Evolutionary conservation across 345 rosid genomes (phyloP).

Genomic region (Physaria fendleri): DNA sequence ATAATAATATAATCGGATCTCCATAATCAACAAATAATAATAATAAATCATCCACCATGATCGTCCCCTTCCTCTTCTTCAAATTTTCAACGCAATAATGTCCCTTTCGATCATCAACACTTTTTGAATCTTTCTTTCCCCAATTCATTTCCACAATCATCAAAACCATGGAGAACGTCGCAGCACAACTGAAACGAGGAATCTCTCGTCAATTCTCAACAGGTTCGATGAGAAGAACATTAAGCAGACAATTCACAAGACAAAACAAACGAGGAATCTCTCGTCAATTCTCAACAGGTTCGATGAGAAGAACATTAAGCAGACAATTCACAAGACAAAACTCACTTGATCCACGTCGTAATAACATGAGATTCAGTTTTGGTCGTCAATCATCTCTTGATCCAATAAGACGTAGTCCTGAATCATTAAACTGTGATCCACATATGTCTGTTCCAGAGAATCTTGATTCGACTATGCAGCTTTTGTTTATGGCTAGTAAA

Average conservation of each 20-base stretch:
- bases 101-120: conserved; percentile 16
- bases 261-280: too few species aligned
- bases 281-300: too few species aligned
- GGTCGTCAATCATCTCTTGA: conserved; percentile 84
- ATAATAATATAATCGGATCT: too few species aligned
- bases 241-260: too few species aligned
- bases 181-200: conserved; percentile 61
- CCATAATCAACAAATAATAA: too few species aligned
- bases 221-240: too few species aligned
- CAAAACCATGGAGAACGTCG: conserved; percentile 45
- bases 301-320: conserved; percentile 44
- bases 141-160: background rate
- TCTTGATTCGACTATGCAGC: conserved; percentile 85
- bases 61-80: background rate
- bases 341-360: conserved; percentile 69
- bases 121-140: background rate
- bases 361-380: conserved; percentile 69
- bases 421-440: conserved; percentile 24
- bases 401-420: conserved; percentile 64
- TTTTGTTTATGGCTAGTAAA: conserved; percentile 74
- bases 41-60: too few species aligned
- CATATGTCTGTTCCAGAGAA: conserved; percentile 78
- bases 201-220: conserved; percentile 81
- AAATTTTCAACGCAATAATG: background rate
- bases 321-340: conserved; percentile 56